Conservation (phyloP, 345 rosid genomes). For the Cochlearia excelsa region DNA sequence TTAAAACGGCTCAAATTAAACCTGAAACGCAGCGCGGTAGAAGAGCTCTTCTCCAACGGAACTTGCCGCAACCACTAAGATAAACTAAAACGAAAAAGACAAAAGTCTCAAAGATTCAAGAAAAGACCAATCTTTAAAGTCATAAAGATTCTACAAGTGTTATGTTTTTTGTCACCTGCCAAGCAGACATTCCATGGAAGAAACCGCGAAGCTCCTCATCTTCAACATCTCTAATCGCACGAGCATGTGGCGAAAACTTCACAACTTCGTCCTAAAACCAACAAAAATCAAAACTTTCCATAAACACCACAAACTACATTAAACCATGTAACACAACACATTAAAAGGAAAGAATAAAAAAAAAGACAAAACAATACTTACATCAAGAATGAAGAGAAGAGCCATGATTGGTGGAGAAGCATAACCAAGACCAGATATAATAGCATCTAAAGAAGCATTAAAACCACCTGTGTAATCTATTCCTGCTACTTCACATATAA, state of each 20-base stretch:
- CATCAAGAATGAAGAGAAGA: constrained; percentile 89
- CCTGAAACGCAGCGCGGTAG: constrained; percentile 96
- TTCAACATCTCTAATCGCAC: constrained; percentile 98
- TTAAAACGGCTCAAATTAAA: not conserved
- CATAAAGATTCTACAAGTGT: not conserved
- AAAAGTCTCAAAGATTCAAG: constrained; percentile 1
- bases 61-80: constrained; percentile 78
- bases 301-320: not conserved
- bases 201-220: constrained; percentile 92
- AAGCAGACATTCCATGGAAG: constrained; percentile 98
- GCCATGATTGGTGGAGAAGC: constrained; percentile 96
- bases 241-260: constrained; percentile 89
- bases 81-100: constrained; percentile 51
- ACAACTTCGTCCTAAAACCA: constrained; percentile 88
- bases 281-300: not conserved
- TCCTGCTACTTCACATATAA: constrained; percentile 77
- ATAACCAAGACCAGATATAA: constrained; percentile 82
- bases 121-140: not conserved
- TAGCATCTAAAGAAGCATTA: constrained; percentile 65
- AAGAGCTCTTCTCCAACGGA: constrained; percentile 97
- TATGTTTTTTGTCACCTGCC: constrained; percentile 57
- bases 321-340: not conserved
- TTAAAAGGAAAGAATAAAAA: not conserved
- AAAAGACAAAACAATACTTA: constrained; percentile 33
- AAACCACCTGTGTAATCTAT: constrained; percentile 84